Evolutionary conservation across 2,329 filamentous ascomycete genomes (phyloP), one percentile per base, ranked within the genome.

Genomic region (Penicillium sp.): DNA sequence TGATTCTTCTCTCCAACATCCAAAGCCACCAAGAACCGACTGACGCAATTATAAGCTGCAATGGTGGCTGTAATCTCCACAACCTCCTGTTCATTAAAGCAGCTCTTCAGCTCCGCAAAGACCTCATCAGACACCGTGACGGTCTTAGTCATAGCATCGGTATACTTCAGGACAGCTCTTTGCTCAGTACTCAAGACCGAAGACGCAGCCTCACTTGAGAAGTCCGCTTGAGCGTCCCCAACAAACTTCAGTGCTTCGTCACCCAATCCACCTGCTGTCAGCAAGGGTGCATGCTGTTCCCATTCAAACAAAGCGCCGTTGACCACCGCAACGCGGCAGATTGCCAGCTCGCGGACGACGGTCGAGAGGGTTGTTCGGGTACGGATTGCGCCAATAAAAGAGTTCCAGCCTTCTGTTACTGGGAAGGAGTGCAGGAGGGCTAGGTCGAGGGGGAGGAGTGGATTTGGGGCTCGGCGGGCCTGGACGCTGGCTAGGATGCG

Each of bases 261-360:
- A 16, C 75, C 72, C 5, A 90, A 79, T 5, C 86, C 85, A 0
- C 75, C 75, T 8, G 78, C 76, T 4, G 81, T 81, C 13, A 93
- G 78, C n/a, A 93, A 76, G 1, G 90, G 90, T 14, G 85, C 86
- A 69, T 96, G 91, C 51, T 90, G 84, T 34, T 77, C 82, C 90
- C 89, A 95, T 72, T 96, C 91, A 72, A 91, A 95, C 85, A 88
- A 90, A 1, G 91, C 91, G 16, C 81, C 74, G 73, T 95, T 96
- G 64, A 90, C 81, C 14, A 88, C 85, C 11, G 91, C 91, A 13
- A 95, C 88, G 45, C 90, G 83, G 66, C 85, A 90, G 63, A 96
- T 92, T 61, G 89, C 87, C 16, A 92, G 78, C 77, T 96, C 90
- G 61, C 89, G 85, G 49, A 91, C 65, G 32, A 74, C 67, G 3